Conservation (phyloP, 1,284 basidiomycete species). For the Agaricales sp. region DNA sequence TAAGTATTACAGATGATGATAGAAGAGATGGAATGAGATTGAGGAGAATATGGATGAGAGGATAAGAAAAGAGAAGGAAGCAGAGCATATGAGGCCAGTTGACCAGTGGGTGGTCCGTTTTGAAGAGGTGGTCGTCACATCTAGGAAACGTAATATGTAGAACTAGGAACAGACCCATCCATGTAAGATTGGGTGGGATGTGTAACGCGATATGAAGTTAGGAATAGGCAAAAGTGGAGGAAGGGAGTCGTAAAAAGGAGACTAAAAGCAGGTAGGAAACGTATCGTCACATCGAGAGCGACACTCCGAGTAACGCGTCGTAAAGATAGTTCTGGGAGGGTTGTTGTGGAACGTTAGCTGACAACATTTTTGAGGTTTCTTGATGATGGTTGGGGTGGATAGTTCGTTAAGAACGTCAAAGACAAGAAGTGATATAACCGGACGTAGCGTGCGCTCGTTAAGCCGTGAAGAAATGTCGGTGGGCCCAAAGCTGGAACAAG, state of each 20-base stretch:
- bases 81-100: too few species aligned
- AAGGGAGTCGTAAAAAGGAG: background rate
- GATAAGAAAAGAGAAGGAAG: constrained; percentile 7
- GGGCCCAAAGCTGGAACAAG: too few species aligned
- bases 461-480: constrained; percentile 1
- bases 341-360: too few species aligned
- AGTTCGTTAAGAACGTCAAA: background rate
- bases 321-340: too few species aligned
- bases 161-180: too few species aligned
- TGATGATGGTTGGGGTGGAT: background rate
- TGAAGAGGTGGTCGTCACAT: too few species aligned
- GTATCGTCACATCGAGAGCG: too few species aligned
- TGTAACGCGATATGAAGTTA: background rate
- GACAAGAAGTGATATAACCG: too few species aligned
- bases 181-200: too few species aligned
- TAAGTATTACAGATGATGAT: constrained; percentile 63
- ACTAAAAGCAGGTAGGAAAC: constrained; percentile 1
- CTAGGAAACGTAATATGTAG: too few species aligned
- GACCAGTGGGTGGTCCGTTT: too few species aligned
- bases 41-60: background rate
- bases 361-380: background rate
- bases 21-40: constrained; percentile 15
- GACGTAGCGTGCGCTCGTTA: background rate
- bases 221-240: background rate
- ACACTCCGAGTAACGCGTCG: too few species aligned